Evolutionary conservation across 495 filamentous ascomycete species (phyloP), one percentile per base, ranked within the genome.

Genomic region (Xylaria sp.): DNA sequence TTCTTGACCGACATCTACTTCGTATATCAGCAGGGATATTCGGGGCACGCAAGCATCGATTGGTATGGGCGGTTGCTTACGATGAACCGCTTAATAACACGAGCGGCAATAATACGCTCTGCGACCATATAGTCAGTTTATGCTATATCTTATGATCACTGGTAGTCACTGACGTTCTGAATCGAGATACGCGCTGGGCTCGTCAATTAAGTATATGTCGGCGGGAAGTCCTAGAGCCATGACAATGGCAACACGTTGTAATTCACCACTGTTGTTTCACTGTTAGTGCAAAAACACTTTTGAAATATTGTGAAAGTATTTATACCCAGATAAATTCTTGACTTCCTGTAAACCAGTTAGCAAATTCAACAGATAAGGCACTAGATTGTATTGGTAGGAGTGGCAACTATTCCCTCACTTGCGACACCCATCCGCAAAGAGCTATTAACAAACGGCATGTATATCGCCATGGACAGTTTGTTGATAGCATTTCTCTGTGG

Each of bases 61-160:
- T 21, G n/a, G 12, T 19, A 12, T 33, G 46, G 29, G 31, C 5
- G n/a, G 21, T 44, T 5, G 24, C 46, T 63, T 62, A 70, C 68
- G 76, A 99, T 98, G 88, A 97, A 99, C 71, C 96, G 91, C 86
- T 99, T 99, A 85, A 99, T 99, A 75, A 98, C 96, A 78, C 95
- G 90, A 61, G 94, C 92, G 71, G 95, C 96, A 70, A 98, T 89
- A 74, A 99, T 98, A 92, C 96, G 95, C 84, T 99, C 68, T 64
- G 59, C 35, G 21, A 3, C 24, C 1, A 21, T 48, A 29, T 19
- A 21, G 33, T 69, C 46, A 69, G 44, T 29, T 8, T 52, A n/a
- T n/a, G 31, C 57, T 21, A 17, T 52, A 26, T 43, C 7, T 6
- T 40, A 29, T 24, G 14, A 0, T n/a, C 26, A 2, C 12, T n/a